Percentiles rank a stretch among this genome's conserved stretches.
phyloP scores from a whole-genome alignment of 345 rosid species.

The Cochlearia excelsa region DNA sequence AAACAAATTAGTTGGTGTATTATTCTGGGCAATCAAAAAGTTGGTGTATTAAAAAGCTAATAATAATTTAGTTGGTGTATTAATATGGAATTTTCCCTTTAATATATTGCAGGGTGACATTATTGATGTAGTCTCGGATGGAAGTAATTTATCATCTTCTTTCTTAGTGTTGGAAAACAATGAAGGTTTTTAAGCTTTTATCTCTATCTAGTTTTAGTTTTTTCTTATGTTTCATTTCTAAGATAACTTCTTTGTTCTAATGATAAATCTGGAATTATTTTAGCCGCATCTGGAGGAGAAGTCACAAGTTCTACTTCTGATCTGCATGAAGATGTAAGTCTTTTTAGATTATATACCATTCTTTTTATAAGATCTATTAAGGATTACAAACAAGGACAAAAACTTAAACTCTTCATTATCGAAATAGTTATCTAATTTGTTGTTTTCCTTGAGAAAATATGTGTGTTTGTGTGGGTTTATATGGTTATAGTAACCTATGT shows the following conservation, averaged over 20 bases:
- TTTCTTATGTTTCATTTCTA: constrained; percentile 13
- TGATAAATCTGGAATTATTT: not conserved
- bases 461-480: not conserved
- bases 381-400: constrained; percentile 4
- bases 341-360: not conserved
- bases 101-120: constrained; percentile 17
- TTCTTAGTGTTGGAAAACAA: constrained; percentile 17
- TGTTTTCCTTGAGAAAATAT: constrained; percentile 9
- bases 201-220: constrained; percentile 5
- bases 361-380: not conserved
- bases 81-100: no score
- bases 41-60: no score
- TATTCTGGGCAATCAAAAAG: no score
- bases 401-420: constrained; percentile 2
- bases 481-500: not conserved
- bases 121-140: constrained; percentile 26
- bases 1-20: no score
- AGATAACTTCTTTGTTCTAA: constrained; percentile 11
- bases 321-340: constrained; percentile 29
- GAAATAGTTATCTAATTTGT: constrained; percentile 2
- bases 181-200: constrained; percentile 17
- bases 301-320: constrained; percentile 15
- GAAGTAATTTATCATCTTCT: constrained; percentile 16
- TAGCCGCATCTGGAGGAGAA: constrained; percentile 32
- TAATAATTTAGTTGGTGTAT: no score